These are phyloP conservation scores for Silene coronaria DNA, from an alignment of 179 eudicot species.

Conservation along the genomic window DNA sequence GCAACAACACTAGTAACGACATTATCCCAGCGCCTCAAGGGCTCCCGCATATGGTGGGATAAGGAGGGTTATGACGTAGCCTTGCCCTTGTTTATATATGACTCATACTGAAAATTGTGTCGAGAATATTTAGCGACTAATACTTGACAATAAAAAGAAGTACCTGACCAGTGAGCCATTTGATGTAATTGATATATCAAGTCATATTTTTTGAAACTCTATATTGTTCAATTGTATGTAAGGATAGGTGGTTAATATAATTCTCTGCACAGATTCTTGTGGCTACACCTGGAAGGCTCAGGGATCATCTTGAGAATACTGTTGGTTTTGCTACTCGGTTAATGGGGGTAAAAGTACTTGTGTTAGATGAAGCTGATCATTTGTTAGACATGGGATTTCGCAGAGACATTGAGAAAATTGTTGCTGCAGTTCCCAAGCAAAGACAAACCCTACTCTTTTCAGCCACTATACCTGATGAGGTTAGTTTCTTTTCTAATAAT, in stretches of 20 bases:
- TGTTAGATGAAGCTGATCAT: constrained; percentile 99
- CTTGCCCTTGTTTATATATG: neutral
- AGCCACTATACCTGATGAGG: constrained; percentile 88
- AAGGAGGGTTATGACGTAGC: neutral
- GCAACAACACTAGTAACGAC: too few relatives aligned
- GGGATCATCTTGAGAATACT: constrained; percentile 88
- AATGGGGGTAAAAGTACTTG: constrained; percentile 90
- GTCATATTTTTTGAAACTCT: neutral
- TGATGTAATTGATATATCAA: neutral
- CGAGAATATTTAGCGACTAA: neutral
- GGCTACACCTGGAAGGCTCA: constrained; percentile 96
- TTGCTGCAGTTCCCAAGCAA: constrained; percentile 87
- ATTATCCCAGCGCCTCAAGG: too few relatives aligned
- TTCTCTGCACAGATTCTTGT: constrained; percentile 67
- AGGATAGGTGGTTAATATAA: constrained; percentile 9
- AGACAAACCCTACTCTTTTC: constrained; percentile 92
- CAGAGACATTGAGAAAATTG: constrained; percentile 80
- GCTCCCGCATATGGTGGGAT: neutral
- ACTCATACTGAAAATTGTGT: neutral
- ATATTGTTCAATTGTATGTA: neutral
- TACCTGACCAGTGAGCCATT: neutral
- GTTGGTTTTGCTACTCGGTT: constrained; percentile 90
- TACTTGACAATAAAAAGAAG: neutral
- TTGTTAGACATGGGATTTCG: constrained; percentile 97
- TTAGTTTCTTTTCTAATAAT: constrained; percentile 20